Base-by-base conservation (phyloP, 768 basidiomycete genomes). In the Amanita thiersii region DNA sequence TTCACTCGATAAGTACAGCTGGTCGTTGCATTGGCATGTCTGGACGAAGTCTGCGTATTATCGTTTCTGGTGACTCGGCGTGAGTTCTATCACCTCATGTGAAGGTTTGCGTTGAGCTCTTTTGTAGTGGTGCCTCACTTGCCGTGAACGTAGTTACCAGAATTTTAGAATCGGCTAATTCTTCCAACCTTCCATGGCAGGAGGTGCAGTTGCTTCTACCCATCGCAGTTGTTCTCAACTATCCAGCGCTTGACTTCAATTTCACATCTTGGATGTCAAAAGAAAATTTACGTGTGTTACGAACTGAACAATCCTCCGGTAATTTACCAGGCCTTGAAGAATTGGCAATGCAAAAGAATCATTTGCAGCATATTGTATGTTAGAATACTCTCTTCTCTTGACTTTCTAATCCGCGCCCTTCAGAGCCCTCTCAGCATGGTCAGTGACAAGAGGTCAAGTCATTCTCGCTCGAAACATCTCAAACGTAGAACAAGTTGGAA, bases 221-320 rank as follows among this genome's bases (percentile, higher is more conserved):
- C 1, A 63, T 83, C 28, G 86, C 86, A 1, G 69, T 98, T 44
- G 80, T 96, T 20, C 75, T 94, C 40, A 89, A 79, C 50, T 99
- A 98, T 60, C 78, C 93, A 0, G 86, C 86, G 18, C 73, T 98
- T 33, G 93, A 98, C 59, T 98, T 99, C 67, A 97, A 98, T 59
- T 97, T 94, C 54, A 91, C 90, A 0, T 94, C 92, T 15, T 98
- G 94, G 94, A 91, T 92, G 89, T 75, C 86, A 0, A 79, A 80
- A 6, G 74, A 74, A 14, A 80, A 97, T 58, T 69, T 97, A 43
- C 80, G 77, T 3, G 84, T 94, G 20, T 68, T 98, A 10, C 77
- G 85, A 40, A 77, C 84, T 2, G 93, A 98, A 57, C 87, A 90
- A 55, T 91, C 90, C 1, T 81, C 85, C 10, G 78, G 84, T 0